phyloP scores from a whole-genome alignment of 345 rosid species.

The Dipteronia sinensis region DNA sequence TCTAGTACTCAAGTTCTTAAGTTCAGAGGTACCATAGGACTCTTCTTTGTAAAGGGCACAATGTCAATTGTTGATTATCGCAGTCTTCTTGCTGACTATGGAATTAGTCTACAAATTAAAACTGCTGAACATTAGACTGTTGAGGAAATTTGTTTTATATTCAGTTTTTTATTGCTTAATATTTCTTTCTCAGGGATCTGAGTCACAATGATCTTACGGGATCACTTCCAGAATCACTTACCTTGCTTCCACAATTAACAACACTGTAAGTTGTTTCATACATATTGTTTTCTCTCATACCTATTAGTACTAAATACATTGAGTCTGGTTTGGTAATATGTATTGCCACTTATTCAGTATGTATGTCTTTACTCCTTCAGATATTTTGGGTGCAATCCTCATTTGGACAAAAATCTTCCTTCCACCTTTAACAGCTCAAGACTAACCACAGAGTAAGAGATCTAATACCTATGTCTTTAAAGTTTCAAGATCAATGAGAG shows the following conservation, averaged over 20 bases:
- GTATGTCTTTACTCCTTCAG: slow-evolving; percentile 33
- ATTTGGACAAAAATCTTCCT: slow-evolving; percentile 28
- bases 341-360: slow-evolving; percentile 2
- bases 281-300: neutral
- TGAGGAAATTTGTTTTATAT: neutral
- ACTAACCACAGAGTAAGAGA: slow-evolving; percentile 51
- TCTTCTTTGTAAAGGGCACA: neutral
- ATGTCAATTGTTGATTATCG: neutral
- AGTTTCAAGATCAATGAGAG: neutral
- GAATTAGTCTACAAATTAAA: neutral
- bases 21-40: neutral
- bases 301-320: neutral
- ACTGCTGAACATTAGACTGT: neutral
- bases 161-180: slow-evolving; percentile 1
- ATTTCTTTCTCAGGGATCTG: slow-evolving; percentile 50
- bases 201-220: slow-evolving; percentile 49
- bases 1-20: neutral
- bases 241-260: slow-evolving; percentile 35
- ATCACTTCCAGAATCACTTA: slow-evolving; percentile 35
- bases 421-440: slow-evolving; percentile 30
- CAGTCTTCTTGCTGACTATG: neutral
- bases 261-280: slow-evolving; percentile 42
- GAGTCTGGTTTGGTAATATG: neutral
- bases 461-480: slow-evolving; percentile 10
- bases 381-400: slow-evolving; percentile 54